These are phyloP conservation scores for Nidula microcarpa DNA, from an alignment of 768 basidiomycete species.

Conservation along the genomic window DNA sequence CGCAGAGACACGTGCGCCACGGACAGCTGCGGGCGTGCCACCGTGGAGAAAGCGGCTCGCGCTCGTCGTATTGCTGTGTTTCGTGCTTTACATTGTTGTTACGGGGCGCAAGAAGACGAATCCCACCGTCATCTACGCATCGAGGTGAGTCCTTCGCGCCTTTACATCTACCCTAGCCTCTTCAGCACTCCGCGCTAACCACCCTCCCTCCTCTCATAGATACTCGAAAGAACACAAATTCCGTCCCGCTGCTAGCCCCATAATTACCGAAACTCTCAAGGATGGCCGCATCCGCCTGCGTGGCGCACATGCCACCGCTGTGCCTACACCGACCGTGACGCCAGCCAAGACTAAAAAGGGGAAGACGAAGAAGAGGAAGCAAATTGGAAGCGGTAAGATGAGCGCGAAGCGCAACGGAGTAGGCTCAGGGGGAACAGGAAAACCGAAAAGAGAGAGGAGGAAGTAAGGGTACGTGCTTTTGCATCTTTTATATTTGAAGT, in stretches of 20 bases:
- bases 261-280: constrained; percentile 14
- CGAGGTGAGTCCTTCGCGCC: constrained; percentile 6
- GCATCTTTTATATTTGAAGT: too few species aligned
- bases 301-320: constrained; percentile 7
- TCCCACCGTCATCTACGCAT: constrained; percentile 12
- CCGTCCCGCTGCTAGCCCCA: constrained; percentile 14
- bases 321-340: constrained; percentile 7
- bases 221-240: constrained; percentile 17
- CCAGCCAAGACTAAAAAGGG: neutral
- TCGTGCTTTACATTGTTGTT: too few species aligned
- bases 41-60: too few species aligned
- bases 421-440: too few species aligned
- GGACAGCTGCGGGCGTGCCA: too few species aligned
- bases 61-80: too few species aligned
- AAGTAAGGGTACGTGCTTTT: too few species aligned
- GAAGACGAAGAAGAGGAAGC: constrained; percentile 4
- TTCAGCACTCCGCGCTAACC: neutral
- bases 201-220: neutral
- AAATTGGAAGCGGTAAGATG: neutral
- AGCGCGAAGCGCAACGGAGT: too few species aligned
- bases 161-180: neutral
- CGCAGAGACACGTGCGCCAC: too few species aligned
- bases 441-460: too few species aligned
- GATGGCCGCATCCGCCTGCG: constrained; percentile 11
- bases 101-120: neutral